These are phyloP conservation scores for Naganishia liquefaciens DNA, from an alignment of 1,284 basidiomycete genomes.

Conservation along the genomic window DNA sequence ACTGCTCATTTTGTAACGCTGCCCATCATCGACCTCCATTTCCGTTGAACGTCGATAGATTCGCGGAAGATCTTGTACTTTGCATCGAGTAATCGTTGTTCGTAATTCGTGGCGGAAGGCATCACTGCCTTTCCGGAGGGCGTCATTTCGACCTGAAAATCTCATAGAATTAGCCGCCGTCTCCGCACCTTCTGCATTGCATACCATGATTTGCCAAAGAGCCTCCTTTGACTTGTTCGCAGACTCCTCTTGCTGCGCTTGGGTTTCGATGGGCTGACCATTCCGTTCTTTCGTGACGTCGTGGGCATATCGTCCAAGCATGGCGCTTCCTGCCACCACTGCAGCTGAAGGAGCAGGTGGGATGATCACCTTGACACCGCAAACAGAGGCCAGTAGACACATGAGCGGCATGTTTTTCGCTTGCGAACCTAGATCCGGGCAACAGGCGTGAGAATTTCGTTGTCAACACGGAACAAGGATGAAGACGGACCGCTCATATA, in stretches of 20 bases:
- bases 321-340: slow-evolving; percentile 89
- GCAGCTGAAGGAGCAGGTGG: slow-evolving; percentile 75
- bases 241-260: slow-evolving; percentile 56
- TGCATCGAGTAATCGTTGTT: slow-evolving; percentile 75
- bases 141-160: slow-evolving; percentile 81
- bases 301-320: slow-evolving; percentile 85
- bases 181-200: slow-evolving; percentile 36
- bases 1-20: neutral
- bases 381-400: slow-evolving; percentile 84
- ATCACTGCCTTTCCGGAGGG: slow-evolving; percentile 72
- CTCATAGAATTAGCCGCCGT: neutral
- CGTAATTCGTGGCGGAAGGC: slow-evolving; percentile 62
- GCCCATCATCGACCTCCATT: slow-evolving; percentile 52
- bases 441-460: neutral
- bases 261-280: slow-evolving; percentile 50
- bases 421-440: slow-evolving; percentile 66
- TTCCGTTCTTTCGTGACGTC: slow-evolving; percentile 57
- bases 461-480: neutral
- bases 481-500: slow-evolving; percentile 66
- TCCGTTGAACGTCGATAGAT: slow-evolving; percentile 79
- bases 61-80: slow-evolving; percentile 95
- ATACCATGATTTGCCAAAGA: slow-evolving; percentile 91
- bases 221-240: slow-evolving; percentile 64
- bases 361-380: slow-evolving; percentile 78
- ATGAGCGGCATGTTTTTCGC: slow-evolving; percentile 80